Conservation (phyloP, 768 basidiomycete genomes). For the Myochromella boudieri region DNA sequence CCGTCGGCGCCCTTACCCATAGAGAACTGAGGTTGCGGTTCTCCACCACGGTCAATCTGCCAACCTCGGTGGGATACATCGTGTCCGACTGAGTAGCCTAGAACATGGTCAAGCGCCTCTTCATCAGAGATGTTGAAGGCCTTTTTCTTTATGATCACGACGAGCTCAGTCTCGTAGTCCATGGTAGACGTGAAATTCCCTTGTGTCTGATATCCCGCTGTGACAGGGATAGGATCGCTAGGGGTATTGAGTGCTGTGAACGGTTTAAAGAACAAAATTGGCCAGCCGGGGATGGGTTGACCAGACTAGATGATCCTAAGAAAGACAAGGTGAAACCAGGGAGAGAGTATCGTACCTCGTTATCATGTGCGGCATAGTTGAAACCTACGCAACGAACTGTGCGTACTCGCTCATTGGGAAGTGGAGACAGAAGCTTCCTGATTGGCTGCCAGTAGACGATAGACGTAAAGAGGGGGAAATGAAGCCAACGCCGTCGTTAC, state of each 20-base stretch:
- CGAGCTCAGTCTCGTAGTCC: slow-evolving; percentile 43
- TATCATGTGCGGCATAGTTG: slow-evolving; percentile 27
- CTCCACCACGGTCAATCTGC: slow-evolving; percentile 42
- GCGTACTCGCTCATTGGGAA: slow-evolving; percentile 24
- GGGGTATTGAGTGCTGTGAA: slow-evolving; percentile 28
- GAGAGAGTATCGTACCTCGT: slow-evolving; percentile 13
- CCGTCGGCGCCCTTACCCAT: slow-evolving; percentile 45
- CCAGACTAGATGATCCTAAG: slow-evolving; percentile 13
- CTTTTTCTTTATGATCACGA: slow-evolving; percentile 39
- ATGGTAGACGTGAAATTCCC: slow-evolving; percentile 38
- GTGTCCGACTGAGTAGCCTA: slow-evolving; percentile 39
- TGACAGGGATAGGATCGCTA: slow-evolving; percentile 14
- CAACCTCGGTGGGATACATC: slow-evolving; percentile 45
- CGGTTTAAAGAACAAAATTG: slow-evolving; percentile 27
- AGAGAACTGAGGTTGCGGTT: slow-evolving; percentile 40
- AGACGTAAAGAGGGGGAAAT: neutral
- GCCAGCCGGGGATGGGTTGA: slow-evolving; percentile 21
- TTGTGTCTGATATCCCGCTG: slow-evolving; percentile 35
- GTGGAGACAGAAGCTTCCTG: slow-evolving; percentile 24
- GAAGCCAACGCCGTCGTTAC: neutral
- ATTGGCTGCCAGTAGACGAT: slow-evolving; percentile 18
- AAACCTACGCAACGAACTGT: slow-evolving; percentile 31
- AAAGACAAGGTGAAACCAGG: neutral
- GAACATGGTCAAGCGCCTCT: slow-evolving; percentile 39
- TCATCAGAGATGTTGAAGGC: slow-evolving; percentile 43